These are phyloP conservation scores for Pseudomassariella vexata DNA, from an alignment of 2,329 filamentous ascomycete species.

Conservation along the genomic window DNA sequence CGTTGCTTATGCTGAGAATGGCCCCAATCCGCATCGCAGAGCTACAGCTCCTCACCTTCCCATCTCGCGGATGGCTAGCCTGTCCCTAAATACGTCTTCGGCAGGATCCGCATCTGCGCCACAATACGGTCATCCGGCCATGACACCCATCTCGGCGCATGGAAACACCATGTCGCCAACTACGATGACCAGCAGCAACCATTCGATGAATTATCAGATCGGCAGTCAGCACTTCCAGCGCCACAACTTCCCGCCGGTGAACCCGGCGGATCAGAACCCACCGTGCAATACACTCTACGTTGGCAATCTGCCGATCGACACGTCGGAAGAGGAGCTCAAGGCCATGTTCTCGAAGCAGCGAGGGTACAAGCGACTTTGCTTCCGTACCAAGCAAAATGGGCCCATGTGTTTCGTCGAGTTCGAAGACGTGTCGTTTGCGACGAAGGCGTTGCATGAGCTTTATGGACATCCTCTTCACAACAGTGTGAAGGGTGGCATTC, in stretches of 20 bases:
- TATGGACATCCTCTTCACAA: constrained; percentile 86
- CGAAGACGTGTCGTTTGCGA: constrained; percentile 86
- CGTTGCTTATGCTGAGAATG: constrained; percentile 68
- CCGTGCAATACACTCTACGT: constrained; percentile 98
- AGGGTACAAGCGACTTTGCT: constrained; percentile 92
- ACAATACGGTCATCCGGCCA: constrained; percentile 31
- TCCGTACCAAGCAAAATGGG: constrained; percentile 89
- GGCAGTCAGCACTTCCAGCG: constrained; percentile 51
- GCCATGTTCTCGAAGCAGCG: constrained; percentile 87
- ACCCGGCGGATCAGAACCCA: constrained; percentile 92
- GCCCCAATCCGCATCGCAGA: constrained; percentile 53
- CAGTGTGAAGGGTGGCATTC: constrained; percentile 89
- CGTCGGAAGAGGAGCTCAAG: constrained; percentile 93
- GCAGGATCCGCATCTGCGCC: constrained; percentile 50
- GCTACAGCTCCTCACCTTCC: constrained; percentile 69
- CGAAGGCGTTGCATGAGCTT: constrained; percentile 81
- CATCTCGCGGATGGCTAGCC: constrained; percentile 58
- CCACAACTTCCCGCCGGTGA: constrained; percentile 76
- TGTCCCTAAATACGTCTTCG: constrained; percentile 67
- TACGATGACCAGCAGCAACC: constrained; percentile 36
- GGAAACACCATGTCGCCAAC: constrained; percentile 51
- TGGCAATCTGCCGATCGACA: constrained; percentile 89
- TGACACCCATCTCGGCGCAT: constrained; percentile 33
- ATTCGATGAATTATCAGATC: constrained; percentile 47
- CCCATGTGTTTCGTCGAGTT: constrained; percentile 99